Percentiles rank a stretch among this genome's conserved stretches.
Conservation (phyloP, 1,284 basidiomycete species). For the Moesziomyces sp. region DNA sequence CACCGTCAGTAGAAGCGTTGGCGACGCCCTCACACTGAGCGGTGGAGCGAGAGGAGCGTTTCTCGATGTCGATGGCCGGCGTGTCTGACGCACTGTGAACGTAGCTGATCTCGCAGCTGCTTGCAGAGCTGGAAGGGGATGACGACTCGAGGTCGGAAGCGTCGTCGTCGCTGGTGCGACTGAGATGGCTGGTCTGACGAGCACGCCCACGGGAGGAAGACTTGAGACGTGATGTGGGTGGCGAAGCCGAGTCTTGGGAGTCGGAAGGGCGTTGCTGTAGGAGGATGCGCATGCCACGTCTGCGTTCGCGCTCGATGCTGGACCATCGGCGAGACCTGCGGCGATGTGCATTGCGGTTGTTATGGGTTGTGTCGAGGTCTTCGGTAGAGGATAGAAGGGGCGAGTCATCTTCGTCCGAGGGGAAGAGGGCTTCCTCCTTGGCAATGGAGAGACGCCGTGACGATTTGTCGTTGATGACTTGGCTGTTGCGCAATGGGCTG, state of each 20-base stretch:
- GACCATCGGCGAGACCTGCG: slow-evolving; percentile 37
- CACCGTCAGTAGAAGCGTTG: slow-evolving; percentile 8
- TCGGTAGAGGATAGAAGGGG: slow-evolving; percentile 23
- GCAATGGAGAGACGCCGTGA: slow-evolving; percentile 20
- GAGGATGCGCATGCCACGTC: slow-evolving; percentile 47
- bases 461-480: slow-evolving; percentile 1
- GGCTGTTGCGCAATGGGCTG: background rate
- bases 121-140: slow-evolving; percentile 28
- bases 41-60: slow-evolving; percentile 9
- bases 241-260: background rate
- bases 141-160: slow-evolving; percentile 28
- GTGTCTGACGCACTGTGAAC: slow-evolving; percentile 5
- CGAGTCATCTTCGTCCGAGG: slow-evolving; percentile 44
- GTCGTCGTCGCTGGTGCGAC: slow-evolving; percentile 14
- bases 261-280: slow-evolving; percentile 15
- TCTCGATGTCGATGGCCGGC: slow-evolving; percentile 26
- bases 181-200: slow-evolving; percentile 4
- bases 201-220: slow-evolving; percentile 1
- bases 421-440: slow-evolving; percentile 40
- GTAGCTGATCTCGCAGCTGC: slow-evolving; percentile 36
- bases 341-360: slow-evolving; percentile 1
- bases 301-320: slow-evolving; percentile 48
- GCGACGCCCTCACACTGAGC: background rate
- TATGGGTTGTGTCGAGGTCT: slow-evolving; percentile 2
- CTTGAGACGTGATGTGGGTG: background rate